Conservation (phyloP, 1,284 basidiomycete species). For the Cryptococcus sp. region DNA sequence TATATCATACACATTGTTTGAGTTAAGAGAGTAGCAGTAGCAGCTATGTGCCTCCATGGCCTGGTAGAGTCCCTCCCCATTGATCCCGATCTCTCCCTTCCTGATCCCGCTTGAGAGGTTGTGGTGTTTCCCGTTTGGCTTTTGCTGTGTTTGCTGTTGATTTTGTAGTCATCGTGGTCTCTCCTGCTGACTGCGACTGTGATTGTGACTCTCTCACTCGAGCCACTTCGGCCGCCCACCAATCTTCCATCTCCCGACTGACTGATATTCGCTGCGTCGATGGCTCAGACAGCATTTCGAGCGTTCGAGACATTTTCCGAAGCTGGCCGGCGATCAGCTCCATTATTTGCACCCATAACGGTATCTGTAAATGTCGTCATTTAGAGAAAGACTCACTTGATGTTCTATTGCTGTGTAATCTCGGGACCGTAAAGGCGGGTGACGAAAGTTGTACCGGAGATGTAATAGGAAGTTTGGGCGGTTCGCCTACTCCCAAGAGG, state of each 20-base stretch:
- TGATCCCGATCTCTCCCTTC: constrained; percentile 20
- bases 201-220: background rate
- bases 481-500: too few relatives aligned
- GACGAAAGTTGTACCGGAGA: constrained; percentile 49
- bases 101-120: constrained; percentile 15
- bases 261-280: constrained; percentile 44
- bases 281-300: constrained; percentile 49
- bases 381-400: constrained; percentile 41
- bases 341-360: too few relatives aligned
- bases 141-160: background rate
- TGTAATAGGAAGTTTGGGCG: constrained; percentile 47
- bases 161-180: background rate
- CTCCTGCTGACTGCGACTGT: background rate
- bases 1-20: background rate
- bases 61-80: constrained; percentile 31
- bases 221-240: constrained; percentile 48
- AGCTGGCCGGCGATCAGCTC: constrained; percentile 31
- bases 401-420: constrained; percentile 54
- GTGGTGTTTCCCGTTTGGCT: background rate
- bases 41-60: constrained; percentile 32
- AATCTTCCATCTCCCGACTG: constrained; percentile 45
- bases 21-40: too few relatives aligned
- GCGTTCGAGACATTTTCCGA: constrained; percentile 44
- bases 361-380: too few relatives aligned
- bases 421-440: constrained; percentile 44